A percentile compares a stretch with the other conserved stretches of the same genome.
Evolutionary conservation across 805 yeast species (phyloP).

Genomic region (Candida patagonica): DNA sequence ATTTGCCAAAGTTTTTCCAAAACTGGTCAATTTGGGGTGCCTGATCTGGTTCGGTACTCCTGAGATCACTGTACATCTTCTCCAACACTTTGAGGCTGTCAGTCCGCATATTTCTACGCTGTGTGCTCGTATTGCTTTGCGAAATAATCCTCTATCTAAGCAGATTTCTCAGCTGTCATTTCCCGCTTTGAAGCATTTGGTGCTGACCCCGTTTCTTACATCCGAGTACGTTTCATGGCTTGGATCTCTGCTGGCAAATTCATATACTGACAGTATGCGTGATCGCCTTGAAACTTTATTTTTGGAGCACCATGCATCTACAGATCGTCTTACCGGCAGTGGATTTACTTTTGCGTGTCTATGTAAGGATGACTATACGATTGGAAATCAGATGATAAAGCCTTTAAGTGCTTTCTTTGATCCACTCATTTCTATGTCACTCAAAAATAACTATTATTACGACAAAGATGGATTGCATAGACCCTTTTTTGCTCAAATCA

Average conservation of each 20-base stretch:
- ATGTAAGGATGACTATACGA: conserved; percentile 4
- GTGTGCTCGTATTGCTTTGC: conserved; percentile 10
- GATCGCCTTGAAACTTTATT: conserved; percentile 13
- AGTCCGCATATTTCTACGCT: conserved; percentile 5
- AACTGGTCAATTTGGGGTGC: conserved; percentile 15
- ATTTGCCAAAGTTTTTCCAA: conserved; percentile 16
- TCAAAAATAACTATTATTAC: background rate
- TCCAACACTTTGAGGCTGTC: conserved; percentile 6
- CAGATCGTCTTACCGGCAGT: conserved; percentile 19
- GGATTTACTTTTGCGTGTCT: conserved; percentile 22
- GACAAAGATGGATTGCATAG: background rate
- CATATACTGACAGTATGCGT: conserved; percentile 4
- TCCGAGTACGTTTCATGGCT: conserved; percentile 17
- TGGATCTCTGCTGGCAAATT: conserved; percentile 7
- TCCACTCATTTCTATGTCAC: background rate
- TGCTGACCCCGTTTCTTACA: conserved; percentile 20
- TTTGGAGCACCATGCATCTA: conserved; percentile 17
- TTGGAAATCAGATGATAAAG: background rate
- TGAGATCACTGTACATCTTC: conserved; percentile 22
- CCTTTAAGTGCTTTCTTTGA: conserved; percentile 1
- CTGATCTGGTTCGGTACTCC: conserved; percentile 29
- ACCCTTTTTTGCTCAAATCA: background rate
- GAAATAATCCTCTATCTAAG: conserved; percentile 12
- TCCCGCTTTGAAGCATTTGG: conserved; percentile 14
- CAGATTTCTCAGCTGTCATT: conserved; percentile 13